These are phyloP conservation scores for Cercospora brassicicola DNA, from an alignment of 2,329 filamentous ascomycete genomes.

Conservation along the genomic window DNA sequence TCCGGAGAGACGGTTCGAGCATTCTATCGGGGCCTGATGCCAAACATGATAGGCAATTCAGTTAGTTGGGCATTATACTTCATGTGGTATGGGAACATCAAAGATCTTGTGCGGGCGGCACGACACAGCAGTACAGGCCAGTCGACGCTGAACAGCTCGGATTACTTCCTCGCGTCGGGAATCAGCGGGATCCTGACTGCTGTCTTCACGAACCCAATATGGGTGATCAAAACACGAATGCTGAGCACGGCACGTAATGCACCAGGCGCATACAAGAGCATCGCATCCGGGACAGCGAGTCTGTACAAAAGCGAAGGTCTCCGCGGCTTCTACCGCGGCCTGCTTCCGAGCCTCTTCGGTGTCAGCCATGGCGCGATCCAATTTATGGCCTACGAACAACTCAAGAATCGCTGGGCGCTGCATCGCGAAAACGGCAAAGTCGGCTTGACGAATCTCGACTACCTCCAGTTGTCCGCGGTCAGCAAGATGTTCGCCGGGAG, in stretches of 20 bases:
- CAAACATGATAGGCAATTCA: conserved; percentile 88
- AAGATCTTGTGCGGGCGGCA: conserved; percentile 51
- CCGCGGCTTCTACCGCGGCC: conserved; percentile 81
- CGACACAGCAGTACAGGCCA: conserved; percentile 39
- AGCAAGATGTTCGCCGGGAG: conserved; percentile 88
- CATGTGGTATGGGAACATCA: conserved; percentile 66
- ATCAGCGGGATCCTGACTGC: conserved; percentile 71
- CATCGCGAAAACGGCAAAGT: conserved; percentile 38
- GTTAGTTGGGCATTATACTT: conserved; percentile 92
- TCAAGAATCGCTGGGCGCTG: conserved; percentile 61
- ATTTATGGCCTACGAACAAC: conserved; percentile 87
- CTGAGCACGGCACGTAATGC: conserved; percentile 74
- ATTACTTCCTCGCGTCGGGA: conserved; percentile 80
- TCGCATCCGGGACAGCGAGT: conserved; percentile 67
- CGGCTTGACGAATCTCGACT: conserved; percentile 69
- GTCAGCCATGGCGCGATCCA: conserved; percentile 92
- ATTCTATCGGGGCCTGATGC: conserved; percentile 84
- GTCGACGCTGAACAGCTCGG: conserved; percentile 57
- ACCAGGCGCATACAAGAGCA: conserved; percentile 76
- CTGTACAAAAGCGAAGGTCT: conserved; percentile 72
- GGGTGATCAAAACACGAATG: conserved; percentile 98
- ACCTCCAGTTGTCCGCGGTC: conserved; percentile 73
- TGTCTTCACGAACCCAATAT: conserved; percentile 87
- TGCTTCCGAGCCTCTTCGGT: conserved; percentile 78
- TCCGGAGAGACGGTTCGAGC: conserved; percentile 46